Base-by-base conservation (phyloP, 2,329 filamentous ascomycete species). In the Akanthomyces dipterigenus region DNA sequence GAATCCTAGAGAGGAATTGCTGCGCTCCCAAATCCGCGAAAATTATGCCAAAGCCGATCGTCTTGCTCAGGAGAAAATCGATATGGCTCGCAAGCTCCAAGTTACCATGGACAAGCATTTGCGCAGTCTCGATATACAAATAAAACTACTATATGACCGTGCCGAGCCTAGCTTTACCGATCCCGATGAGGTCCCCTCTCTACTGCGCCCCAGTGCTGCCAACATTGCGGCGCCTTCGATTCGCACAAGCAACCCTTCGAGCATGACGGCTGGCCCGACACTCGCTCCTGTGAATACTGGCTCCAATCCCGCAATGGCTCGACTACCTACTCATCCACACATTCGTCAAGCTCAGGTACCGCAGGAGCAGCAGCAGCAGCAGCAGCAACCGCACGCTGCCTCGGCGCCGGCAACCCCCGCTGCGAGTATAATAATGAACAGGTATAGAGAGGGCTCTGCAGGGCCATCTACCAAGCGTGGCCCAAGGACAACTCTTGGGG, bases 61-160 rank as follows among this genome's bases (percentile, higher is more conserved):
- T 63, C 76, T 95, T 38, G 86, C 91, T 62, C 82, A 86, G 59
- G 90, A 95, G 70, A 95, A 95, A 77, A 80, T 90, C 58, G 81
- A 80, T 3, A 76, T 95, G 34, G 82, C 86, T 4, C 81, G 87
- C 64, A 91, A 89, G 73, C 76, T 85, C 61, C 80, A 85, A 67
- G 70, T 76, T 53, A 77, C 81, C 46, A 79, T 85, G 70, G 85
- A 88, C 69, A 87, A 87, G 67, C 85, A 88, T 75, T 79, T 79
- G 66, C 82, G 77, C 70, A 83, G 77, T 70, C 86, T 82, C 71
- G 89, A 89, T 67, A 71, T 77, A 55, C 83, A 87, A 68, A 81
- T 88, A 66, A 87, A 88, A 68, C 73, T 79, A 51, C 75, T 88
- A 28, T 82, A 83, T 71, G 84, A 87, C 65, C 79, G 84, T 67